These are phyloP conservation scores for Stephania cephalantha DNA, from an alignment of 164 flowering plant genomes.

Conservation along the genomic window DNA sequence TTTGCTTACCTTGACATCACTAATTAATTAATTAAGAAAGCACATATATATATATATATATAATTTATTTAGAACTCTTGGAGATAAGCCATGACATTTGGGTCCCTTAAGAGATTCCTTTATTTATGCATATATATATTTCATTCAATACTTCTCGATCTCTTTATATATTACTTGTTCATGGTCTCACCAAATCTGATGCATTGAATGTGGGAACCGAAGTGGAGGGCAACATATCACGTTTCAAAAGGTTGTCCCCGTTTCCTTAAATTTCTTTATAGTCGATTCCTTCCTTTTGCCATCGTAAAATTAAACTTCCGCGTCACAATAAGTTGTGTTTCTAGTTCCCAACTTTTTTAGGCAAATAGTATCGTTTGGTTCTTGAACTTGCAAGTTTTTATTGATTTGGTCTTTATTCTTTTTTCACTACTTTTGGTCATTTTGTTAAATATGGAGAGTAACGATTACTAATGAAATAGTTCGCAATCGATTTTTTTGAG, in stretches of 20 bases:
- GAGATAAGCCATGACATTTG: neutral
- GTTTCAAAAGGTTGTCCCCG: constrained; percentile 2
- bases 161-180: neutral
- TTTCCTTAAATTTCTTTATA: neutral
- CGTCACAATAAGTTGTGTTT: neutral
- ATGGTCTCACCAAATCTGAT: constrained; percentile 25
- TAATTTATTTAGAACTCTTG: neutral
- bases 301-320: neutral
- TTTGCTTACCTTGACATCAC: neutral
- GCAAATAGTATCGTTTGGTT: neutral
- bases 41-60: neutral
- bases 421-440: too few species aligned
- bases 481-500: too few species aligned
- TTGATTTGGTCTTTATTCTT: too few species aligned
- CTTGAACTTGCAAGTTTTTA: too few species aligned
- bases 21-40: too few species aligned
- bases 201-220: constrained; percentile 37
- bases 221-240: constrained; percentile 17
- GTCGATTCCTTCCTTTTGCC: neutral
- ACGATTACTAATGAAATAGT: too few species aligned
- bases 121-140: neutral
- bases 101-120: neutral
- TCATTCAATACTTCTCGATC: neutral
- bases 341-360: neutral
- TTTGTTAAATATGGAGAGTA: too few species aligned